Conservation (phyloP, 345 rosid genomes). For the Excoecaria agallocha region DNA sequence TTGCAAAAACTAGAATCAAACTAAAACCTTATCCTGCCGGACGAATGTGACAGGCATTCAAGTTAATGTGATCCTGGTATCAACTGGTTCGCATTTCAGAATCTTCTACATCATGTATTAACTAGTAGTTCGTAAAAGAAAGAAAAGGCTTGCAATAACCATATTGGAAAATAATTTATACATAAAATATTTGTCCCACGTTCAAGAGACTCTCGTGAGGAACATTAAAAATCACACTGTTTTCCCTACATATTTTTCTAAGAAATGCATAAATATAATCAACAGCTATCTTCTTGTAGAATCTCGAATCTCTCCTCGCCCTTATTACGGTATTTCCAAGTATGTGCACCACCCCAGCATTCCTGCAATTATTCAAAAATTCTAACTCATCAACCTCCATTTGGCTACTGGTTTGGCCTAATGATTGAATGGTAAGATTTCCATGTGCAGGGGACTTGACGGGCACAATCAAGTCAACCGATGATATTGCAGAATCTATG, state of each 20-base stretch:
- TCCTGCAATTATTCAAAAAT: constrained; percentile 22
- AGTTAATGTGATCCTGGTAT: no score
- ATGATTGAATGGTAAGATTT: background rate
- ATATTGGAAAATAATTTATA: constrained; percentile 3
- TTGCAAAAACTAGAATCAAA: no score
- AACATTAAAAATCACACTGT: constrained; percentile 24
- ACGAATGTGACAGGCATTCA: no score
- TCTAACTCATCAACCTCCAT: constrained; percentile 21
- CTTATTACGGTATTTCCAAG: constrained; percentile 27
- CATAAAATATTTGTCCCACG: constrained; percentile 28
- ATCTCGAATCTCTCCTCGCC: constrained; percentile 23
- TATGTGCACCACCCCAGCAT: constrained; percentile 31
- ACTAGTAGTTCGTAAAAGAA: background rate
- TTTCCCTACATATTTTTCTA: constrained; percentile 27
- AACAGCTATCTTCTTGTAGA: constrained; percentile 28
- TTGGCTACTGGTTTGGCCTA: constrained; percentile 22
- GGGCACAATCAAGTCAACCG: constrained; percentile 14
- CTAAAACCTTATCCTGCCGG: no score
- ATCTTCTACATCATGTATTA: no score
- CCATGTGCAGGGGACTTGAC: constrained; percentile 10
- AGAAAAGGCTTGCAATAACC: background rate
- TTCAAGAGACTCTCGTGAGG: constrained; percentile 30
- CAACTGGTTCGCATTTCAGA: no score
- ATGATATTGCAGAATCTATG: constrained; percentile 16
- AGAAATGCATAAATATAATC: constrained; percentile 31